Percentiles rank a stretch among this genome's conserved stretches.
Conservation (phyloP, 116 monocot genomes). For the Iris pallida region DNA sequence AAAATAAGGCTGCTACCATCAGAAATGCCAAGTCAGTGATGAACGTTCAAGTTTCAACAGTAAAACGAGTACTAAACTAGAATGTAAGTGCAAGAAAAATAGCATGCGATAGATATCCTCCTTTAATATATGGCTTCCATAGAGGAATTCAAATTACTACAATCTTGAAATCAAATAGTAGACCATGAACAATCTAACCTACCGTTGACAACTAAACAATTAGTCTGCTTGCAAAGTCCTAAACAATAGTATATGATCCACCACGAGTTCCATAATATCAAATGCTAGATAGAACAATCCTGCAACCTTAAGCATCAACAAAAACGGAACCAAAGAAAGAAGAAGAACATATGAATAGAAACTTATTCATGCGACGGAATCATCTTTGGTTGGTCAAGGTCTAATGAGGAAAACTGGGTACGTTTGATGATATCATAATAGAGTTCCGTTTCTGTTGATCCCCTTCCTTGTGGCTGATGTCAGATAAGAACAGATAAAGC, state of each 20-base stretch:
- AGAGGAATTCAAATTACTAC: too few relatives aligned
- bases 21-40: not conserved
- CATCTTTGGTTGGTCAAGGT: constrained; percentile 29
- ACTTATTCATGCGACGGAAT: constrained; percentile 76
- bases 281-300: too few relatives aligned
- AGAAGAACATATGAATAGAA: not conserved
- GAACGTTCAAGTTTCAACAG: not conserved
- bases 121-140: too few relatives aligned
- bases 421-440: constrained; percentile 51
- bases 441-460: constrained; percentile 61
- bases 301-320: not conserved
- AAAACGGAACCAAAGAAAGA: not conserved
- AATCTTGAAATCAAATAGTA: too few relatives aligned
- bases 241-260: too few relatives aligned
- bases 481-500: constrained; percentile 67
- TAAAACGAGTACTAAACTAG: not conserved
- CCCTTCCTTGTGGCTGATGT: constrained; percentile 62
- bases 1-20: constrained; percentile 48
- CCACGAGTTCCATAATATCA: too few relatives aligned
- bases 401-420: constrained; percentile 40
- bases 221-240: too few relatives aligned
- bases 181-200: too few relatives aligned
- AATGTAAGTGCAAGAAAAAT: too few relatives aligned
- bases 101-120: too few relatives aligned
- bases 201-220: too few relatives aligned